phyloP scores from a whole-genome alignment of 192 early-diverging fungal genomes.

The Funneliformis geosporum region DNA sequence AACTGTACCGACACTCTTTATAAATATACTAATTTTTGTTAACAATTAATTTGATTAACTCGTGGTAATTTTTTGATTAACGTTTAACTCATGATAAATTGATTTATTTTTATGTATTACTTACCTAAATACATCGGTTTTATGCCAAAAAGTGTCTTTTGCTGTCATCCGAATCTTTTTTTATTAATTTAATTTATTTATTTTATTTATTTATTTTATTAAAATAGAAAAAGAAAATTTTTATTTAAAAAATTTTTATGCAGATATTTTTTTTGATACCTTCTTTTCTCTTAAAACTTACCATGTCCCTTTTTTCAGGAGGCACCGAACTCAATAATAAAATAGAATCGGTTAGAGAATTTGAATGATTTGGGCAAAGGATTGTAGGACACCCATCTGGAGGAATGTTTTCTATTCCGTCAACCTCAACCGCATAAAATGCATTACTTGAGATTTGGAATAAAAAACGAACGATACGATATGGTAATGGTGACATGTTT shows the following conservation, averaged over 20 bases:
- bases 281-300: neutral
- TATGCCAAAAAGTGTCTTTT: conserved; percentile 46
- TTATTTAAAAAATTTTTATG: too few relatives aligned
- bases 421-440: conserved; percentile 45
- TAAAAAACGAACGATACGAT: conserved; percentile 41
- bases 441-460: conserved; percentile 44
- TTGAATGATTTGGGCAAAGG: conserved; percentile 43
- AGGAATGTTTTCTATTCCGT: conserved; percentile 44
- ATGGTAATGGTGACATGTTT: conserved; percentile 35
- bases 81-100: too few relatives aligned
- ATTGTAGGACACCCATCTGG: conserved; percentile 44
- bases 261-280: too few relatives aligned
- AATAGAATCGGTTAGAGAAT: conserved; percentile 45
- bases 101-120: neutral
- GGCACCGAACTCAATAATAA: conserved; percentile 39
- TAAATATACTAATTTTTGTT: conserved; percentile 34
- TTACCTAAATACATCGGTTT: conserved; percentile 44
- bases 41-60: neutral
- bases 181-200: too few relatives aligned
- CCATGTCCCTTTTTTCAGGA: conserved; percentile 38
- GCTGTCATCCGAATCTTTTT: conserved; percentile 40
- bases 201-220: too few relatives aligned
- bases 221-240: too few relatives aligned
- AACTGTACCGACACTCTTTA: conserved; percentile 42
- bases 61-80: neutral